phyloP scores from a whole-genome alignment of 495 filamentous ascomycete genomes.

The Beverwykella pulmonaria region DNA sequence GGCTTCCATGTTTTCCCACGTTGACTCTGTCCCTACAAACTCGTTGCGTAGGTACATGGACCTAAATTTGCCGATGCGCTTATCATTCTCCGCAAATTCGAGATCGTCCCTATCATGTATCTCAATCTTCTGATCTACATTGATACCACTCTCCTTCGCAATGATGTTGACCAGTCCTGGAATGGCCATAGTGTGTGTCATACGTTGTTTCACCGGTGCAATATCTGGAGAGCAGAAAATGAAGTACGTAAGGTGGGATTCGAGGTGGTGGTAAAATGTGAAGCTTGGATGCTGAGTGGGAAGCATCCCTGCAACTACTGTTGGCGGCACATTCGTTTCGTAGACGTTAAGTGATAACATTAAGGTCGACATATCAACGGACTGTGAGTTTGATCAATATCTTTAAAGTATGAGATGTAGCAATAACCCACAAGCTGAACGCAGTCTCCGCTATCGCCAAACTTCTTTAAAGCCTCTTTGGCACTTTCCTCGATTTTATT shows the following conservation, averaged over 20 bases:
- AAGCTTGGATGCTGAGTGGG: slow-evolving; percentile 16
- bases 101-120: slow-evolving; percentile 25
- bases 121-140: slow-evolving; percentile 26
- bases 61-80: slow-evolving; percentile 16
- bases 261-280: slow-evolving; percentile 26
- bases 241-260: slow-evolving; percentile 5
- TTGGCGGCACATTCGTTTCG: background rate
- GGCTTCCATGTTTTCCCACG: slow-evolving; percentile 20
- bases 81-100: slow-evolving; percentile 7
- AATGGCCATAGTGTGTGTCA: slow-evolving; percentile 25
- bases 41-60: slow-evolving; percentile 1
- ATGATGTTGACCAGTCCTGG: slow-evolving; percentile 30
- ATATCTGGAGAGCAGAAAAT: slow-evolving; percentile 23
- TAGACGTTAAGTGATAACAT: slow-evolving; percentile 13
- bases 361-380: slow-evolving; percentile 13
- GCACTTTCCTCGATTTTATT: slow-evolving; percentile 11
- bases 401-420: background rate
- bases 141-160: slow-evolving; percentile 17
- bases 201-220: slow-evolving; percentile 22
- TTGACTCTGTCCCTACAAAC: slow-evolving; percentile 12
- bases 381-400: slow-evolving; percentile 2
- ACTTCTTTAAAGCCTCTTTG: background rate
- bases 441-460: slow-evolving; percentile 7
- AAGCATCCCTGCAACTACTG: background rate
- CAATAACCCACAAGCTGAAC: slow-evolving; percentile 19